These are phyloP conservation scores for Boletus pseudo-olivaceus DNA, from an alignment of 768 basidiomycete genomes.

Conservation along the genomic window DNA sequence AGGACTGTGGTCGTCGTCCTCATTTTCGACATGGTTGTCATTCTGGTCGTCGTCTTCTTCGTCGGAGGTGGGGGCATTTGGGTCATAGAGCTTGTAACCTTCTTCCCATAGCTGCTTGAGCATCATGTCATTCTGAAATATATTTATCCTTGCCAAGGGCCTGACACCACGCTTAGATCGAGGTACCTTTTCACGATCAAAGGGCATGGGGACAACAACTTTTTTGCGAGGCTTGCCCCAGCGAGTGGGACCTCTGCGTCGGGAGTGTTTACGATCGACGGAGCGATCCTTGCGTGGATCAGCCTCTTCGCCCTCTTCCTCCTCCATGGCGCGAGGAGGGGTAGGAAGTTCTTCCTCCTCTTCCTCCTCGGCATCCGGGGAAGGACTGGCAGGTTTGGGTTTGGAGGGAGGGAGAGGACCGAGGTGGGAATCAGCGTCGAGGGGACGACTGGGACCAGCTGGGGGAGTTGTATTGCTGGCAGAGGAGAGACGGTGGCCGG, in stretches of 20 bases:
- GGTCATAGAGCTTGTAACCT: constrained; percentile 18
- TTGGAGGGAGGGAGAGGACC: background rate
- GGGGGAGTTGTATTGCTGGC: background rate
- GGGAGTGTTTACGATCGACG: constrained; percentile 5
- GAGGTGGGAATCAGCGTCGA: background rate
- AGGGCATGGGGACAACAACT: constrained; percentile 14
- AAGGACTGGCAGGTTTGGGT: constrained; percentile 4
- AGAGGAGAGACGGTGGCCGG: constrained; percentile 3
- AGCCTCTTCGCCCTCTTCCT: constrained; percentile 51
- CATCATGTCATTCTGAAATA: background rate
- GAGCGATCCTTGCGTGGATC: constrained; percentile 17
- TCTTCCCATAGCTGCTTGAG: constrained; percentile 15
- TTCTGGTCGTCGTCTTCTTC: constrained; percentile 15
- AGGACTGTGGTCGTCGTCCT: constrained; percentile 9
- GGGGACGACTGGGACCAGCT: constrained; percentile 8
- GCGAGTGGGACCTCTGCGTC: background rate
- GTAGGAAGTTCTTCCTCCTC: constrained; percentile 43
- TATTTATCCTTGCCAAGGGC: background rate
- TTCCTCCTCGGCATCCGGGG: constrained; percentile 35
- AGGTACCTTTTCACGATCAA: constrained; percentile 16
- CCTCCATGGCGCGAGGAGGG: constrained; percentile 55
- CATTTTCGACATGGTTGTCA: background rate
- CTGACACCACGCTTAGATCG: constrained; percentile 17
- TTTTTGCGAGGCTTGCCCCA: constrained; percentile 4
- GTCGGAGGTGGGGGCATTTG: constrained; percentile 19